Conservation (phyloP, 345 rosid species). For the Kandelia obovata region DNA sequence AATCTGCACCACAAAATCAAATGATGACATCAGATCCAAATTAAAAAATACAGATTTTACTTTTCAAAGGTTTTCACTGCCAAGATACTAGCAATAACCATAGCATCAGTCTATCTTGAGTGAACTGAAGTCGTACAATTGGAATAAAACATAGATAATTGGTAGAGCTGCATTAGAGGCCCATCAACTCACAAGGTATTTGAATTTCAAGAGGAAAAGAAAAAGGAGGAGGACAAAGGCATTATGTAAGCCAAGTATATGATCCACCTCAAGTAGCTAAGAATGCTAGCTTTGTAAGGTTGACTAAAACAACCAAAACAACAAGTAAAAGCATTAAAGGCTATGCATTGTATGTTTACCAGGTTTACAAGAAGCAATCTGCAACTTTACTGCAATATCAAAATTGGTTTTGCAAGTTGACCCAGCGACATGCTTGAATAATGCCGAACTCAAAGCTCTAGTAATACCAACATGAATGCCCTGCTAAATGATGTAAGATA, state of each 20-base stretch:
- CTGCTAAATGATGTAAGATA: constrained; percentile 30
- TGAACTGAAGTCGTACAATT: no score
- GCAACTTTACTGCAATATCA: constrained; percentile 19
- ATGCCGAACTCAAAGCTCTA: constrained; percentile 35
- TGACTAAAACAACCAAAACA: background rate
- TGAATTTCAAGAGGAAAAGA: background rate
- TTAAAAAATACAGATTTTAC: background rate
- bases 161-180: no score
- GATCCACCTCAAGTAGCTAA: background rate
- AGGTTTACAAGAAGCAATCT: constrained; percentile 29
- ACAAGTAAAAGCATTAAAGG: constrained; percentile 2
- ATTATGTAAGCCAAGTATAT: background rate
- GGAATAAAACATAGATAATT: no score
- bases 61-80: no score
- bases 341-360: constrained; percentile 29
- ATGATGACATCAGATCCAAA: constrained; percentile 2
- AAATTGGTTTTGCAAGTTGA: constrained; percentile 22
- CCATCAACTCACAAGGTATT: no score
- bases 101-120: no score
- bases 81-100: no score
- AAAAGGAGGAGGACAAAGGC: background rate
- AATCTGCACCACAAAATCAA: constrained; percentile 30
- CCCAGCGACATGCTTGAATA: constrained; percentile 22
- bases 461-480: constrained; percentile 37
- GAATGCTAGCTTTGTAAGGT: background rate